Evolutionary conservation across 768 basidiomycete species (phyloP).

Genomic region (Termitomyces sp.): DNA sequence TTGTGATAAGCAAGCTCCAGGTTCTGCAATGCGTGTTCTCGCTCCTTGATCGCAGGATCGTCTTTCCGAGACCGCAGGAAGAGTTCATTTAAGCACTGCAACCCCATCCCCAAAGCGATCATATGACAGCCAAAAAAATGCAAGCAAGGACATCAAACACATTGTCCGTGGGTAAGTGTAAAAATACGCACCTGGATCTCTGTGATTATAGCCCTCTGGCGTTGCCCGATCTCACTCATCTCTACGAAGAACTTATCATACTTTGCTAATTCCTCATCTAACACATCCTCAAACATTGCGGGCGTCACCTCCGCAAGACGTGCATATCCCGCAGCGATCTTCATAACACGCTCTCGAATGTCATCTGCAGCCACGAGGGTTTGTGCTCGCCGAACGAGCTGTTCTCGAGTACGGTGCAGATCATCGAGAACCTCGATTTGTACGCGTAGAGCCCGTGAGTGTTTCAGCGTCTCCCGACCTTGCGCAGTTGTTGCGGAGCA

Average conservation of each 20-base stretch:
- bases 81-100: constrained; percentile 53
- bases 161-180: neutral
- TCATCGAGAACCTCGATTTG: constrained; percentile 79
- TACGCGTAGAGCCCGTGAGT: constrained; percentile 65
- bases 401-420: constrained; percentile 50
- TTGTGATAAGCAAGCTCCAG: constrained; percentile 84
- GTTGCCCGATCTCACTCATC: constrained; percentile 43
- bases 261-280: constrained; percentile 74
- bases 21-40: constrained; percentile 77
- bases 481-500: constrained; percentile 28
- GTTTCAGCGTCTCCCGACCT: constrained; percentile 46
- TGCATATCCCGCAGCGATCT: constrained; percentile 60
- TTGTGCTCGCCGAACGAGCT: constrained; percentile 60
- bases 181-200: constrained; percentile 54
- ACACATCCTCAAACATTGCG: constrained; percentile 82
- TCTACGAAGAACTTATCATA: constrained; percentile 72
- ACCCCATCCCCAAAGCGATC: neutral
- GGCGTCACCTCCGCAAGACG: constrained; percentile 67
- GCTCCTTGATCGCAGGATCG: constrained; percentile 69
- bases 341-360: constrained; percentile 61
- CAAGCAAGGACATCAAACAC: neutral
- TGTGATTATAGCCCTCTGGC: constrained; percentile 61
- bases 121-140: neutral
- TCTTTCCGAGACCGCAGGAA: constrained; percentile 77
- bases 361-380: constrained; percentile 64